Base-by-base conservation (phyloP, 176 grass and related monocot genomes). In the Bothriochloa decipiens region DNA sequence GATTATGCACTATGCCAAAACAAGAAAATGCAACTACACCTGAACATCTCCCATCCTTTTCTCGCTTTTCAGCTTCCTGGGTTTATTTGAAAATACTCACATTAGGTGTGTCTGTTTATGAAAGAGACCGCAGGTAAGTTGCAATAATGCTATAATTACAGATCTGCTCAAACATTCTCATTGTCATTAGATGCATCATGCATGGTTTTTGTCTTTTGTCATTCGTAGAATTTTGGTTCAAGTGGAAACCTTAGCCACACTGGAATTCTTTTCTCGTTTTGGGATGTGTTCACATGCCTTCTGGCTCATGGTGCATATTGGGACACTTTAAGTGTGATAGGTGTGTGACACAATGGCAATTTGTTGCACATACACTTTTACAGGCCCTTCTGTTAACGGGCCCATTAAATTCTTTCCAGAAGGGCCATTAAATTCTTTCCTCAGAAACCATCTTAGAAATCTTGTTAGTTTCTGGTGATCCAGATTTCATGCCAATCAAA, bases 71-170 rank as follows among this genome's bases (percentile, higher is more conserved):
- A 78, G 83, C 93, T 78, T 87, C 87, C 75, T 95, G 83, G 91
- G 77, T 98, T 23, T 98, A 93, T 71, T 90, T 91, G 16, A 98
- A 95, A 89, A 82, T 95, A 72, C 87, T 98, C 22, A 93, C 93
- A 33, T 63, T 98, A 77, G 93, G 96, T 68, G 87, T 92, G 32
- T 98, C 96, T 83, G 70, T 95, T 57, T 95, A 87, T 83, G 96
- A 98, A 80, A 80, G 81, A 1, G 91, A 92, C 57, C 87, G 69
- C 74, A 93, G 96, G 96, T 95, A 92, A 80, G 79, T 55, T 67
- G 8, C 32, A 37, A 70, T 61, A 35, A 35, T 75, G 25, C 8
- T 37, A 70, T 62, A 47, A 50, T 72, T 83, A 53, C 47, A 8
- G 8, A 71, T 65, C 52, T 45, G 76, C 23, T 49, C 18, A 70